Evolutionary conservation across 2,329 filamentous ascomycete species (phyloP), one percentile per base, ranked within the genome.

Genomic region (Cercospora beticola): DNA sequence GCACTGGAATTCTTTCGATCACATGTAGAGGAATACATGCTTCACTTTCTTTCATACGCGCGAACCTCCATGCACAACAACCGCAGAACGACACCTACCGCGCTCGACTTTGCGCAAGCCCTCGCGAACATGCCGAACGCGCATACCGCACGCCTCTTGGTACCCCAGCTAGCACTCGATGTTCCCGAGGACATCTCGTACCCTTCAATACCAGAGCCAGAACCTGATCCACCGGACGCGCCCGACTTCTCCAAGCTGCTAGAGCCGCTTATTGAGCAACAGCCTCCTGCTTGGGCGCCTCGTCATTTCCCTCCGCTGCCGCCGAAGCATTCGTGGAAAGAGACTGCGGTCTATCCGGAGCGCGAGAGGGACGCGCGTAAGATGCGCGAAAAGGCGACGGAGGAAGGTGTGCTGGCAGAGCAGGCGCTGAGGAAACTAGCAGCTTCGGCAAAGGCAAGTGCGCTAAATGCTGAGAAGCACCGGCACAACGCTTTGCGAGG

Each of bases 391-490:
- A 83, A 85, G 67, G 88, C 88, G 4, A 89, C 88, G 3, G 85
- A 89, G 74, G 89, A 91, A 75, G 88, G 88, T 14, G 84, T 89
- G 57, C 78, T 88, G 68, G 89, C 88, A 7, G 89, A 90, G 76
- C 86, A 89, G 74, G 88, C 88, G 21, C 78, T 91, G 70, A 82
- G 88, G 60, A 89, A 87, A 74, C 80, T 91, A 28, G 83, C 84
- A 70, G 80, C 81, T 1, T 82, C 81, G 33, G 79, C 79, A 49
- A 82, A 83, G 75, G 83, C 84, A 4, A 85, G 86, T 28, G 83
- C 83, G 57, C 73, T 82, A 40, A 81, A 81, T 62, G 79, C 79
- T 14, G 79, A 80, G 30, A 81, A 79, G 43, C 77, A 78, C 57
- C 79, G 83, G 62, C 81, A 81, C 73, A 72, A 59, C 54, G 72